A percentile compares a stretch with the other conserved stretches of the same genome.
Conservation (phyloP, 768 basidiomycete species). For the Russula dissimulans region DNA sequence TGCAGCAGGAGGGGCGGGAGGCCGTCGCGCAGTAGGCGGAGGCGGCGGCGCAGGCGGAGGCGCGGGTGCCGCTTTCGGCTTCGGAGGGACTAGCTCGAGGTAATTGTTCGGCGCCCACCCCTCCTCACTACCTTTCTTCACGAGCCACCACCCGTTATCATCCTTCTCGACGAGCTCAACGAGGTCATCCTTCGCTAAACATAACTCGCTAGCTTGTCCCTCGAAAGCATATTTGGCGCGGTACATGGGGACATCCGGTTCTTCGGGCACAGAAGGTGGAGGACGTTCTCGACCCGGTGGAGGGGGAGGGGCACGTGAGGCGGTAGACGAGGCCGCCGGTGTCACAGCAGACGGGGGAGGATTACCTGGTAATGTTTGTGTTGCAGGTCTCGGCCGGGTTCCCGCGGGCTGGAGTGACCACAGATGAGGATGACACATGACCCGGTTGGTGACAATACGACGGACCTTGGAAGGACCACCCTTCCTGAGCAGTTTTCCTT, state of each 20-base stretch:
- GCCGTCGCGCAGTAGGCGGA: slow-evolving; percentile 27
- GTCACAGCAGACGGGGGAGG: slow-evolving; percentile 32
- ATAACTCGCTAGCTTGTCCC: slow-evolving; percentile 89
- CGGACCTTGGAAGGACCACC: slow-evolving; percentile 56
- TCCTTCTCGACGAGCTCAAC: slow-evolving; percentile 90
- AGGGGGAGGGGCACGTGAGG: slow-evolving; percentile 37
- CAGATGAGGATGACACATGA: neutral
- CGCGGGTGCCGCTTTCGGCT: slow-evolving; percentile 58
- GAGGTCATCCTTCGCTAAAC: slow-evolving; percentile 80
- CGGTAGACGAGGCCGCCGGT: slow-evolving; percentile 28
- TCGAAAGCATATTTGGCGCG: slow-evolving; percentile 88
- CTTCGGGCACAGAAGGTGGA: slow-evolving; percentile 42
- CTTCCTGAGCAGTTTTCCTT: slow-evolving; percentile 69
- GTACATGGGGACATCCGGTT: slow-evolving; percentile 67
- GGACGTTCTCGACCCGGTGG: slow-evolving; percentile 38
- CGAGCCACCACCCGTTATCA: slow-evolving; percentile 97
- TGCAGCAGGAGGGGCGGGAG: slow-evolving; percentile 33
- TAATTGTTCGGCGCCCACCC: slow-evolving; percentile 97
- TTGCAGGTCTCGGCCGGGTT: slow-evolving; percentile 42
- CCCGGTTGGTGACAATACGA: neutral
- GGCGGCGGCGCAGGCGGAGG: slow-evolving; percentile 41
- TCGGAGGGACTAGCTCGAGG: slow-evolving; percentile 69
- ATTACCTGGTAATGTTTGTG: slow-evolving; percentile 56
- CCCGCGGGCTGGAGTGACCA: slow-evolving; percentile 19
- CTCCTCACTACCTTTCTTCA: slow-evolving; percentile 71